These are phyloP conservation scores for Psilocybe tampanensis DNA, from an alignment of 768 basidiomycete genomes.

Conservation along the genomic window DNA sequence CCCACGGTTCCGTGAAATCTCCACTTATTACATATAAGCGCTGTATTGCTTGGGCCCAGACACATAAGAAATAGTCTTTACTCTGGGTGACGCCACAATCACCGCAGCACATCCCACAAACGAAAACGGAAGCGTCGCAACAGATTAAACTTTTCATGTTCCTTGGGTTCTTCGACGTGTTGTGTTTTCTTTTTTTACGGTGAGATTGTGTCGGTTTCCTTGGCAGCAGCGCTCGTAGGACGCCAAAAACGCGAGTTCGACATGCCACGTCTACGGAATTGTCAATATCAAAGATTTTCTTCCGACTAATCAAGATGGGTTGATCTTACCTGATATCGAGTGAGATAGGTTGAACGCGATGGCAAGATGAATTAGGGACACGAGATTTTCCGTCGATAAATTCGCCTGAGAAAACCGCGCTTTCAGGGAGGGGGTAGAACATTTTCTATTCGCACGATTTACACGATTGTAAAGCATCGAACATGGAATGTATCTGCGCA, in stretches of 20 bases:
- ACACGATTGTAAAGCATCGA: too few species aligned
- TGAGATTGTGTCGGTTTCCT: slow-evolving; percentile 12
- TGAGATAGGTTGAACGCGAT: background rate
- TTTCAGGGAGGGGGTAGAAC: too few species aligned
- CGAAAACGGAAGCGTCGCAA: slow-evolving; percentile 5
- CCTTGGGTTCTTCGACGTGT: background rate
- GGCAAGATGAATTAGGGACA: background rate
- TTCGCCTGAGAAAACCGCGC: background rate
- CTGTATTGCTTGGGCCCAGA: background rate
- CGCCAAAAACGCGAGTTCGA: background rate
- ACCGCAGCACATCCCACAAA: slow-evolving; percentile 8
- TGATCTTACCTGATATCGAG: background rate
- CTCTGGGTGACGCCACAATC: slow-evolving; percentile 19
- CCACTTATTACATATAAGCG: background rate
- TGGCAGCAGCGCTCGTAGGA: slow-evolving; percentile 5
- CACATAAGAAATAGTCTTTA: slow-evolving; percentile 3
- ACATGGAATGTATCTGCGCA: too few species aligned
- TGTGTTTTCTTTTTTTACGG: background rate
- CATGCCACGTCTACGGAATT: background rate
- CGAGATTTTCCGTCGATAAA: background rate
- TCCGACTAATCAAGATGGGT: background rate
- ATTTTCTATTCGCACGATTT: too few species aligned
- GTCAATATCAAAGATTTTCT: background rate
- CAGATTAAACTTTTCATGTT: slow-evolving; percentile 1
- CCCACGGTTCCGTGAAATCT: slow-evolving; percentile 7